Conservation (phyloP, 768 basidiomycete genomes). For the Pholiota conissans region DNA sequence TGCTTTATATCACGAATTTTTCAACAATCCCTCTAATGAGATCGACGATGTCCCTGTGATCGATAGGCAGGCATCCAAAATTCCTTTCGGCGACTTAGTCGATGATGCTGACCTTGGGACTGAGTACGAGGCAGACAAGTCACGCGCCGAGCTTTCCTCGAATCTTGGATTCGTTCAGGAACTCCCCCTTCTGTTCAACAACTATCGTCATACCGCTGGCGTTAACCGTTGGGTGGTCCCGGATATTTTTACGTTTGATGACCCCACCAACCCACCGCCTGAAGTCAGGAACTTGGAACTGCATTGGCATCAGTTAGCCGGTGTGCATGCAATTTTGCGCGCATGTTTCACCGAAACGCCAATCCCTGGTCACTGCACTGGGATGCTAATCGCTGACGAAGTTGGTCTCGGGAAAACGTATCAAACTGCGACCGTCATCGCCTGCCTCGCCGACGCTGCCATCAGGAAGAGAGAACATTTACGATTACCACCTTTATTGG, state of each 20-base stretch:
- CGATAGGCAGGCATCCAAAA: not conserved
- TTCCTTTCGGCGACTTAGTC: not conserved
- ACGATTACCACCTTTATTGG: not conserved
- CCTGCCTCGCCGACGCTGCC: conserved; percentile 16
- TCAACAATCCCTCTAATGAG: not conserved
- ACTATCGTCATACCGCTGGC: conserved; percentile 14
- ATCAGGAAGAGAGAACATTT: not conserved
- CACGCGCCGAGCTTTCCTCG: not conserved
- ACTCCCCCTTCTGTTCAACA: conserved; percentile 23
- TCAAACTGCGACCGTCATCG: conserved; percentile 18
- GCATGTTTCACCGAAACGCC: conserved; percentile 8
- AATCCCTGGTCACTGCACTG: not conserved
- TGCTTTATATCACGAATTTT: conserved; percentile 19
- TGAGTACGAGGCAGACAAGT: conserved; percentile 17
- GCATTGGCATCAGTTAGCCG: conserved; percentile 29
- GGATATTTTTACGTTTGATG: not conserved
- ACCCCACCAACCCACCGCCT: not conserved
- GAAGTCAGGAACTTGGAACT: conserved; percentile 2
- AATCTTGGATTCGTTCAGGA: conserved; percentile 20
- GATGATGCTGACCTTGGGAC: conserved; percentile 20
- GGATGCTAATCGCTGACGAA: conserved; percentile 26
- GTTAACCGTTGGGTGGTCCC: conserved; percentile 19
- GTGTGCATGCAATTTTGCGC: conserved; percentile 20
- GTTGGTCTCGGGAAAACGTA: conserved; percentile 34
- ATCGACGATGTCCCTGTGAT: conserved; percentile 1